phyloP scores from a whole-genome alignment of 139 green algal genomes.

The Diplosphaera chodatii region DNA sequence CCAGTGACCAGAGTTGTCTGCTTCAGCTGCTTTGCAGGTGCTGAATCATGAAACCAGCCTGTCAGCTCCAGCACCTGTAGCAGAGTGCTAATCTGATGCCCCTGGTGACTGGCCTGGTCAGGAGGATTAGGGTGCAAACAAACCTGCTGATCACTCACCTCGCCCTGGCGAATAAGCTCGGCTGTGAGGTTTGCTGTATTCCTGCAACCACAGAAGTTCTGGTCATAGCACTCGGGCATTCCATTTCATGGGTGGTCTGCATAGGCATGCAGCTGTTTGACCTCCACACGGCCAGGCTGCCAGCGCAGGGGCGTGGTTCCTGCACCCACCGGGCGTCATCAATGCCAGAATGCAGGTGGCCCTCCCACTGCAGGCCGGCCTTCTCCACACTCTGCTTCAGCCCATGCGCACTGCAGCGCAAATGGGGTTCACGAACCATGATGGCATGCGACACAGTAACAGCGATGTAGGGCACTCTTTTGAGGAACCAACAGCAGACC shows the following conservation, averaged over 20 bases:
- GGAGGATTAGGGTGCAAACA: too few relatives aligned
- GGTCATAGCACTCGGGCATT: too few relatives aligned
- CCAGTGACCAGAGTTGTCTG: constrained; percentile 4
- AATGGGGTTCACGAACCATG: constrained; percentile 3
- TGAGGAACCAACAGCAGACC: too few relatives aligned
- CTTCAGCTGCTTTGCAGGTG: background rate
- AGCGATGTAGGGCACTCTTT: too few relatives aligned
- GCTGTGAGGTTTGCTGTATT: constrained; percentile 37
- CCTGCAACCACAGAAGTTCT: background rate
- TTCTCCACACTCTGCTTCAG: constrained; percentile 18
- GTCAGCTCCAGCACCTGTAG: constrained; percentile 18
- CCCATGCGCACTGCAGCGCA: constrained; percentile 2
- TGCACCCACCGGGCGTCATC: constrained; percentile 25
- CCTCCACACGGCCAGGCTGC: too few relatives aligned
- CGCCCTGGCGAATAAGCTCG: constrained; percentile 24
- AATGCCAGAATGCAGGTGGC: constrained; percentile 27
- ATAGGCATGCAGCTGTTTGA: too few relatives aligned
- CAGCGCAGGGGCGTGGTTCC: too few relatives aligned
- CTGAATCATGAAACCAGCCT: constrained; percentile 9
- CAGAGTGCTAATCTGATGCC: too few relatives aligned
- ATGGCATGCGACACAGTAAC: too few relatives aligned
- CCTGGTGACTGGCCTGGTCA: too few relatives aligned
- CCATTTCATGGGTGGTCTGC: too few relatives aligned
- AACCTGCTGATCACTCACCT: too few relatives aligned
- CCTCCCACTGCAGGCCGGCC: constrained; percentile 36